phyloP scores from a whole-genome alignment of 1,139 yeast genomes.

The Yamadazyma taylorii region DNA sequence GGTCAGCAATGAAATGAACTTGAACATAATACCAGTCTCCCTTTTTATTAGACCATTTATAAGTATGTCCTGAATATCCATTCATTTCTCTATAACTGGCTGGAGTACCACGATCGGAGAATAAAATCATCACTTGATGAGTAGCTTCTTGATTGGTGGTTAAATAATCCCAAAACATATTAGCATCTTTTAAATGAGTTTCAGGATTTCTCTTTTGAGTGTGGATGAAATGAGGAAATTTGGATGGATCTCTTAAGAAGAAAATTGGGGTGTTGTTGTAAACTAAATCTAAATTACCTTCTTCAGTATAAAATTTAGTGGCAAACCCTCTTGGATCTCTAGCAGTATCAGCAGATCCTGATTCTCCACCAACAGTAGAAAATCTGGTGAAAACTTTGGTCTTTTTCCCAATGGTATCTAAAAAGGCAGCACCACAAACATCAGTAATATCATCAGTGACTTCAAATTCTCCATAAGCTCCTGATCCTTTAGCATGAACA shows the following conservation, averaged over 20 bases:
- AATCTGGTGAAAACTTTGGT: constrained; percentile 74
- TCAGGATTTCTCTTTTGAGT: constrained; percentile 81
- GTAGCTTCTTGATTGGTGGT: constrained; percentile 60
- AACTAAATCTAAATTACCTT: constrained; percentile 86
- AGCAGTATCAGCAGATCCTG: constrained; percentile 80
- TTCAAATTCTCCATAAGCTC: constrained; percentile 79
- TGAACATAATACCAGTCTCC: constrained; percentile 70
- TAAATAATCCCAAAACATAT: constrained; percentile 73
- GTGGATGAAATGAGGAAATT: constrained; percentile 88
- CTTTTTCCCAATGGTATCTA: constrained; percentile 73
- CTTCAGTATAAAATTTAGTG: constrained; percentile 80
- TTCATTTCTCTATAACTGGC: constrained; percentile 64
- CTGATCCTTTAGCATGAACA: constrained; percentile 89
- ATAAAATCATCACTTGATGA: constrained; percentile 63
- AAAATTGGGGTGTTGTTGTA: constrained; percentile 89
- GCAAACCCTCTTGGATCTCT: constrained; percentile 92
- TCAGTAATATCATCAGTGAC: constrained; percentile 82
- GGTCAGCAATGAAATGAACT: constrained; percentile 60
- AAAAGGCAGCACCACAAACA: constrained; percentile 67
- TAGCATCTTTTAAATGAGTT: constrained; percentile 77
- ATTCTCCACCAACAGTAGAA: constrained; percentile 89
- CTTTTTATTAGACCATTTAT: constrained; percentile 64
- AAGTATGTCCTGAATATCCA: constrained; percentile 74
- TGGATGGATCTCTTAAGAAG: constrained; percentile 82
- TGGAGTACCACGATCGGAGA: constrained; percentile 72